phyloP scores from a whole-genome alignment of 1,284 basidiomycete species.

The Ustilago esculenta region DNA sequence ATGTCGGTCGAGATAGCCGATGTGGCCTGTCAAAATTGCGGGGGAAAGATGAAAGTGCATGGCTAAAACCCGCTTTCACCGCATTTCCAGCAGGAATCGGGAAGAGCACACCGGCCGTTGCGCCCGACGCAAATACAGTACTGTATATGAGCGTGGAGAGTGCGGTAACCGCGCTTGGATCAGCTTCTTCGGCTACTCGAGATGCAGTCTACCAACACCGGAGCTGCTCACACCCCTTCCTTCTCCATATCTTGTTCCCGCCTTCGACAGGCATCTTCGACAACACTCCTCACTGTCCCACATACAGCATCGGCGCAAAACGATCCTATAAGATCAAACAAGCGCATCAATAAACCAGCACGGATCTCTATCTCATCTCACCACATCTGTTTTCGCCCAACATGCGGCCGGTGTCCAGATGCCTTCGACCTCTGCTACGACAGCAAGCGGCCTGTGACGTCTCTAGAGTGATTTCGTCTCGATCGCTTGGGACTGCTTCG shows the following conservation, averaged over 20 bases:
- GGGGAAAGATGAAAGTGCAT: constrained; percentile 6
- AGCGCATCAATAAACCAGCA: too few species aligned
- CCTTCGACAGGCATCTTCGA: too few species aligned
- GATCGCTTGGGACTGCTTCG: neutral
- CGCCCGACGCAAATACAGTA: too few species aligned
- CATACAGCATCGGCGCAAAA: too few species aligned
- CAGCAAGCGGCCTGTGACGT: neutral
- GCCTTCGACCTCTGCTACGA: constrained; percentile 13
- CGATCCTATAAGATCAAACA: too few species aligned
- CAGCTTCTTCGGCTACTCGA: constrained; percentile 34
- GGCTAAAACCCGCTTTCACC: constrained; percentile 28
- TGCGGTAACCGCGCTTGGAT: constrained; percentile 25
- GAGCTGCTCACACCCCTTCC: too few species aligned
- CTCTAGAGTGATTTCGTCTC: neutral
- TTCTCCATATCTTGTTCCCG: too few species aligned
- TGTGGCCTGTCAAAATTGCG: constrained; percentile 2
- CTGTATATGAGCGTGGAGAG: neutral
- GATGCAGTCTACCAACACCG: too few species aligned
- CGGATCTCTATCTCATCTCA: too few species aligned
- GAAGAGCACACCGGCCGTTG: neutral
- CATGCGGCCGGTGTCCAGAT: constrained; percentile 7
- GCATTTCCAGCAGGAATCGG: neutral
- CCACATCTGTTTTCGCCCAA: neutral
- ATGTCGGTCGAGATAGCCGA: constrained; percentile 21
- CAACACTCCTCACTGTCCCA: too few species aligned